Conservation (phyloP, 805 yeast species). For the Ogataea corticis region DNA sequence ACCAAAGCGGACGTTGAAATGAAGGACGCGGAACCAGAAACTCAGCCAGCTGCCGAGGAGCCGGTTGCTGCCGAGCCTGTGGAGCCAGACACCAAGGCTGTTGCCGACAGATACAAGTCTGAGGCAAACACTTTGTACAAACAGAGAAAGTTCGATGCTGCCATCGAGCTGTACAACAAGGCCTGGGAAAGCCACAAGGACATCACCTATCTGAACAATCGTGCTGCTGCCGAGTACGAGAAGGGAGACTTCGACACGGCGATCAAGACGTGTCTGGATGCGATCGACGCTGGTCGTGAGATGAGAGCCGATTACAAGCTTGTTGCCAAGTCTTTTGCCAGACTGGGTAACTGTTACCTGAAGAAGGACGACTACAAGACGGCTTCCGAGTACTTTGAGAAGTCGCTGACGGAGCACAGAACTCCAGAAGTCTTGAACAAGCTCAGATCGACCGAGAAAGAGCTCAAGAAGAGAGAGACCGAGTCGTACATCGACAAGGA, state of each 20-base stretch:
- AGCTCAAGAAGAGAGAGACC: slow-evolving; percentile 74
- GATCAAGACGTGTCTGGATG: slow-evolving; percentile 74
- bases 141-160: slow-evolving; percentile 85
- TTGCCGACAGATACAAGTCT: slow-evolving; percentile 73
- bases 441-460: slow-evolving; percentile 84
- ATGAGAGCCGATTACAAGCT: slow-evolving; percentile 87
- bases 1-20: slow-evolving; percentile 18
- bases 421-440: slow-evolving; percentile 90
- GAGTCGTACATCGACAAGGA: slow-evolving; percentile 82
- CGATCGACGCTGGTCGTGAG: slow-evolving; percentile 89
- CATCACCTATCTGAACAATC: slow-evolving; percentile 90
- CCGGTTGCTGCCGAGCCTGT: slow-evolving; percentile 22
- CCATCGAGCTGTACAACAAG: slow-evolving; percentile 78
- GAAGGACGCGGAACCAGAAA: slow-evolving; percentile 28
- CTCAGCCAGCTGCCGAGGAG: slow-evolving; percentile 25
- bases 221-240: slow-evolving; percentile 97
- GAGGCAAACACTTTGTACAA: slow-evolving; percentile 88
- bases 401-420: slow-evolving; percentile 94
- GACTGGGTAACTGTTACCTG: slow-evolving; percentile 80
- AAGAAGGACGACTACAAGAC: slow-evolving; percentile 70
- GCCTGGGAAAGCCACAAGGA: slow-evolving; percentile 85
- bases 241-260: slow-evolving; percentile 89
- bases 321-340: slow-evolving; percentile 89
- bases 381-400: slow-evolving; percentile 81
- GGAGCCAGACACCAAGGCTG: slow-evolving; percentile 40